Evolutionary conservation across 2,329 filamentous ascomycete species (phyloP).

Genomic region (Colletotrichum coccodes): DNA sequence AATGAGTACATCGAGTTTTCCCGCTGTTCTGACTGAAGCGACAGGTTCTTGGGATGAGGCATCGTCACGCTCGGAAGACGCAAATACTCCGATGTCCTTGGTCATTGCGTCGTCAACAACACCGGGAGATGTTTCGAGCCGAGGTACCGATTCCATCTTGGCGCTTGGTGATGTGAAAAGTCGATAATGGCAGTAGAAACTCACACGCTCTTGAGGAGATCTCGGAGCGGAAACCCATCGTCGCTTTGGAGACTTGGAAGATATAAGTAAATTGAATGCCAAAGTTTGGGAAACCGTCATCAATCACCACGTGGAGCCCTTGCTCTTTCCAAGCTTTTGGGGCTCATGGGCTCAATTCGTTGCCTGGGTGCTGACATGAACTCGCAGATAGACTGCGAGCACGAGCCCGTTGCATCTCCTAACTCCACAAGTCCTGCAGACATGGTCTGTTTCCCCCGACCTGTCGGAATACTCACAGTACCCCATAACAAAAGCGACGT

Average conservation of each 20-base stretch:
- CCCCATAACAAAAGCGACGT: too few relatives aligned
- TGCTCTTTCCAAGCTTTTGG: neutral
- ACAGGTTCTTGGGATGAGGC: neutral
- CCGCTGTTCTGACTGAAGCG: neutral
- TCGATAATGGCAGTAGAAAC: neutral
- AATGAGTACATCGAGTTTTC: constrained; percentile 37
- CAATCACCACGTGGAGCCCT: neutral
- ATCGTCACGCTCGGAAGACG: neutral
- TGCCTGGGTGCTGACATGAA: too few relatives aligned
- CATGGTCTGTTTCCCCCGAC: neutral
- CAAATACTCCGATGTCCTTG: neutral
- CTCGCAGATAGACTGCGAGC: too few relatives aligned
- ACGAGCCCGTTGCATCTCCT: neutral
- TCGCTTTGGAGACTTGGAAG: neutral
- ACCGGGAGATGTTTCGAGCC: neutral
- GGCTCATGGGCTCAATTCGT: neutral
- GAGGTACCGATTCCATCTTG: constrained; percentile 2
- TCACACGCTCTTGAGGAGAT: neutral
- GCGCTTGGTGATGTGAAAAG: too few relatives aligned
- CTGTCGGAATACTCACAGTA: too few relatives aligned
- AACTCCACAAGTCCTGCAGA: neutral
- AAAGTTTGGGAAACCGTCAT: neutral
- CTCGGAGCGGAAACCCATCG: neutral
- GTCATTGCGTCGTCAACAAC: neutral
- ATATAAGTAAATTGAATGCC: neutral